Percentiles rank a stretch among this genome's conserved stretches.
phyloP scores from a whole-genome alignment of 306 rosid genomes.

The Acacia acuminata region DNA sequence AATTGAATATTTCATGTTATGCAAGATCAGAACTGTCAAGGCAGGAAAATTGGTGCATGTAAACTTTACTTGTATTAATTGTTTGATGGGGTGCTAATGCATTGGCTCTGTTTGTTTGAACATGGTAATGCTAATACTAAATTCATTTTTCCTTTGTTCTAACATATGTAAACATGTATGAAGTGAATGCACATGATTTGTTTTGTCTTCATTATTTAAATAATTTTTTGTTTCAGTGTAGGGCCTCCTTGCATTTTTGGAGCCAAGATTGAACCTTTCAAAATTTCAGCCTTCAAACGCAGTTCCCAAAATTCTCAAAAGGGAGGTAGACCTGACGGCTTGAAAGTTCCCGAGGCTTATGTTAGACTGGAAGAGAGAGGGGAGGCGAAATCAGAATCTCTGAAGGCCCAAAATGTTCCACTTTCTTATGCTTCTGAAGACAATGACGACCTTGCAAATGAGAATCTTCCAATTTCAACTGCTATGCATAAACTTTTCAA shows the following conservation, averaged over 20 bases:
- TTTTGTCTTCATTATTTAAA: slow-evolving; percentile 31
- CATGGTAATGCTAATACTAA: slow-evolving; percentile 4
- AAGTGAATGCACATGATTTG: slow-evolving; percentile 20
- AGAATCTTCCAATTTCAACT: slow-evolving; percentile 58
- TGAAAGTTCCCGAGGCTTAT: slow-evolving; percentile 66
- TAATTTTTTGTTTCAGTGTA: slow-evolving; percentile 68
- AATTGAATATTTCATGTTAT: background rate
- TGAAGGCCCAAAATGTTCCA: slow-evolving; percentile 66
- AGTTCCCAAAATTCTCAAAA: slow-evolving; percentile 55
- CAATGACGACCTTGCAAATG: slow-evolving; percentile 49
- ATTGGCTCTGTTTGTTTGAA: slow-evolving; percentile 6
- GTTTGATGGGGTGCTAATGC: slow-evolving; percentile 14
- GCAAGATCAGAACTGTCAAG: slow-evolving; percentile 3
- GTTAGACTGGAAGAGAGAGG: slow-evolving; percentile 70
- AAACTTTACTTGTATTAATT: background rate
- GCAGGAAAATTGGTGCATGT: slow-evolving; percentile 23
- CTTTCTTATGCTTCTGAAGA: slow-evolving; percentile 71
- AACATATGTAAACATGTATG: background rate
- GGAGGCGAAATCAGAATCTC: slow-evolving; percentile 44
- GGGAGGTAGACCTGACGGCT: slow-evolving; percentile 56
- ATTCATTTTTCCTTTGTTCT: slow-evolving; percentile 10
- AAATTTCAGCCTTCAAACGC: slow-evolving; percentile 81
- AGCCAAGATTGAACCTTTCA: slow-evolving; percentile 58
- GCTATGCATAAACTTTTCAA: slow-evolving; percentile 66
- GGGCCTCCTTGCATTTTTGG: slow-evolving; percentile 66